phyloP scores from a whole-genome alignment of 1,284 basidiomycete species.

The Heterobasidion annosum region DNA sequence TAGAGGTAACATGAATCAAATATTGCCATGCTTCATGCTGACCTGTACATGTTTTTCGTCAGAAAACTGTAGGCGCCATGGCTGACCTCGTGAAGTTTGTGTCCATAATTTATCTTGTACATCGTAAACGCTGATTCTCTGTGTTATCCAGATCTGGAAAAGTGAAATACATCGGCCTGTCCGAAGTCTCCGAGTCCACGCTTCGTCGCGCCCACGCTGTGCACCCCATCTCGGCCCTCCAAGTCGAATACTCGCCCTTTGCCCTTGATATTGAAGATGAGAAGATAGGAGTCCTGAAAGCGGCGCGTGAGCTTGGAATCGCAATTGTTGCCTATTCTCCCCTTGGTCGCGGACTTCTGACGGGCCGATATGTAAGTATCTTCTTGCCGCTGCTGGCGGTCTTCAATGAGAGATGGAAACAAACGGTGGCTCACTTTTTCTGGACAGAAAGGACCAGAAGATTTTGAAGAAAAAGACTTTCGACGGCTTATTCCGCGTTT shows the following conservation, averaged over 20 bases:
- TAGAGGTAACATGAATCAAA: constrained; percentile 3
- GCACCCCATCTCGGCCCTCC: constrained; percentile 51
- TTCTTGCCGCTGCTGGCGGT: neutral
- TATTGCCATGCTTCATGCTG: neutral
- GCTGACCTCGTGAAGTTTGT: constrained; percentile 43
- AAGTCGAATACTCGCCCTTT: constrained; percentile 61
- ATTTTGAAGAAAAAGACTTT: constrained; percentile 8
- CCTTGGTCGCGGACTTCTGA: constrained; percentile 53
- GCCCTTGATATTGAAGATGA: constrained; percentile 41
- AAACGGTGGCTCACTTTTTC: neutral
- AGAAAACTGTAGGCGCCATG: constrained; percentile 36
- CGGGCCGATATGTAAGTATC: constrained; percentile 38
- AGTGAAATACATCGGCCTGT: constrained; percentile 52
- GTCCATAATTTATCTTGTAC: neutral
- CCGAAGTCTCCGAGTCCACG: constrained; percentile 48
- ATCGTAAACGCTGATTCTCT: neutral
- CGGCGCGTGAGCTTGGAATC: constrained; percentile 43
- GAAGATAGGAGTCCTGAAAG: constrained; percentile 35
- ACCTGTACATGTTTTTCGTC: neutral
- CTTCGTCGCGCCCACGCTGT: constrained; percentile 56
- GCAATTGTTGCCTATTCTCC: constrained; percentile 53
- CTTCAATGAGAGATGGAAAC: neutral
- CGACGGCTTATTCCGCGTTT: constrained; percentile 15
- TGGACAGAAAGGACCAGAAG: constrained; percentile 10
- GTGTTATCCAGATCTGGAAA: constrained; percentile 36